Evolutionary conservation across 2,329 filamentous ascomycete species (phyloP).

Genomic region (Lecanosticta acicola): DNA sequence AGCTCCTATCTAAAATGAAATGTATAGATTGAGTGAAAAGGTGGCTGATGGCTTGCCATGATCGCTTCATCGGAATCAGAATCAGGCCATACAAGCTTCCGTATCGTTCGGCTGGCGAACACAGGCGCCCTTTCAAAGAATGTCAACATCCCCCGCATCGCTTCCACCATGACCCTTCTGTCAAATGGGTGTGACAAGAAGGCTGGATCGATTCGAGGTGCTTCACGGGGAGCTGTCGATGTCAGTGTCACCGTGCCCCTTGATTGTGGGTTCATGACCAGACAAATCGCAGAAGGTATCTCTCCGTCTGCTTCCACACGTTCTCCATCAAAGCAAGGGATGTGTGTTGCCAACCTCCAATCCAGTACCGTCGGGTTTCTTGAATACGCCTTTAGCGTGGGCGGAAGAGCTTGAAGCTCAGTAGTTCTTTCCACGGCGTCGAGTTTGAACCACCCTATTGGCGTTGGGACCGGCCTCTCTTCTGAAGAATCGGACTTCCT

Average conservation of each 20-base stretch:
- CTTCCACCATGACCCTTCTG: slow-evolving; percentile 45
- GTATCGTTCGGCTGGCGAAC: slow-evolving; percentile 2
- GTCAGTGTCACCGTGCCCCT: slow-evolving; percentile 56
- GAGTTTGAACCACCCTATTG: slow-evolving; percentile 30
- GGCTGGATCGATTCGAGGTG: slow-evolving; percentile 52
- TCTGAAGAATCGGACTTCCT: slow-evolving; percentile 32
- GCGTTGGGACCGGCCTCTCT: slow-evolving; percentile 22
- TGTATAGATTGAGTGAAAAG: no score
- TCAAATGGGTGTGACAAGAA: slow-evolving; percentile 53
- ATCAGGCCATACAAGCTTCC: slow-evolving; percentile 4
- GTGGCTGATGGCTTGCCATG: no score
- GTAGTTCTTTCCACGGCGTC: slow-evolving; percentile 33
- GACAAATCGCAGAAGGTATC: slow-evolving; percentile 49
- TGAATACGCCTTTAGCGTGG: slow-evolving; percentile 41
- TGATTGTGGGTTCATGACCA: slow-evolving; percentile 43
- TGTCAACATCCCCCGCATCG: slow-evolving; percentile 30
- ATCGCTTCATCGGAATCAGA: slow-evolving; percentile 4
- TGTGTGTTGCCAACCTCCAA: slow-evolving; percentile 49
- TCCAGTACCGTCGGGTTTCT: slow-evolving; percentile 49
- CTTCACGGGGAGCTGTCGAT: slow-evolving; percentile 58
- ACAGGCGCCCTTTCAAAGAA: slow-evolving; percentile 5
- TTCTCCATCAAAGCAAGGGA: slow-evolving; percentile 35
- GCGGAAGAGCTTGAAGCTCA: slow-evolving; percentile 50
- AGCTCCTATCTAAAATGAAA: no score
- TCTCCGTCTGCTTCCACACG: background rate